Evolutionary conservation across 2,329 filamentous ascomycete genomes (phyloP).

Genomic region (Helotiales sp.): DNA sequence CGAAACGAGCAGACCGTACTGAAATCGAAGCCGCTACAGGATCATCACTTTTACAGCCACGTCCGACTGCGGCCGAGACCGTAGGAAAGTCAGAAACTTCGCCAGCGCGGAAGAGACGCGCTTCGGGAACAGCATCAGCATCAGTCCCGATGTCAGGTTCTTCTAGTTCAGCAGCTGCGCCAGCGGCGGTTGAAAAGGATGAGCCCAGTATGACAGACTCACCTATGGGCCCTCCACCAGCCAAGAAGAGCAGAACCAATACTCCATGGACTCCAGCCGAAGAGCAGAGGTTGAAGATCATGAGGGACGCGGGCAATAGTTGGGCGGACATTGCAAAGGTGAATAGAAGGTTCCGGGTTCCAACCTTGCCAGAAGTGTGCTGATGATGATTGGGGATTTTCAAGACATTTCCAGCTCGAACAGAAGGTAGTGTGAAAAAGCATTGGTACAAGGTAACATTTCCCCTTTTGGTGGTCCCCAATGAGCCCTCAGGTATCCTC

Average conservation of each 20-base stretch:
- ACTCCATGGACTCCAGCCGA: conserved; percentile 97
- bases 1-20: conserved; percentile 39
- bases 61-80: conserved; percentile 31
- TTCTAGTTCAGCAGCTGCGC: conserved; percentile 25
- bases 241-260: conserved; percentile 97
- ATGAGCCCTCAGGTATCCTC: background rate
- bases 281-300: conserved; percentile 88
- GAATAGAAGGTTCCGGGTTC: conserved; percentile 36
- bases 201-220: conserved; percentile 41
- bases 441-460: conserved; percentile 92
- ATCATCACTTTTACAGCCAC: conserved; percentile 33
- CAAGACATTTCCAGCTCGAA: conserved; percentile 88
- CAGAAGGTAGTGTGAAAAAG: conserved; percentile 98
- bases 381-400: background rate
- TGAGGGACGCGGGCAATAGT: conserved; percentile 90
- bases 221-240: conserved; percentile 57
- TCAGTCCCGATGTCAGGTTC: conserved; percentile 36
- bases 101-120: conserved; percentile 38
- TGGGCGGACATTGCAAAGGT: conserved; percentile 99
- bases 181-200: conserved; percentile 23
- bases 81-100: conserved; percentile 34
- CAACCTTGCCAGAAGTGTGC: conserved; percentile 31
- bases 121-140: conserved; percentile 27
- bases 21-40: conserved; percentile 34
- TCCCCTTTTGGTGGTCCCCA: background rate